Base-by-base conservation (phyloP, 2,329 filamentous ascomycete genomes). In the Stachybotrys elegans region DNA sequence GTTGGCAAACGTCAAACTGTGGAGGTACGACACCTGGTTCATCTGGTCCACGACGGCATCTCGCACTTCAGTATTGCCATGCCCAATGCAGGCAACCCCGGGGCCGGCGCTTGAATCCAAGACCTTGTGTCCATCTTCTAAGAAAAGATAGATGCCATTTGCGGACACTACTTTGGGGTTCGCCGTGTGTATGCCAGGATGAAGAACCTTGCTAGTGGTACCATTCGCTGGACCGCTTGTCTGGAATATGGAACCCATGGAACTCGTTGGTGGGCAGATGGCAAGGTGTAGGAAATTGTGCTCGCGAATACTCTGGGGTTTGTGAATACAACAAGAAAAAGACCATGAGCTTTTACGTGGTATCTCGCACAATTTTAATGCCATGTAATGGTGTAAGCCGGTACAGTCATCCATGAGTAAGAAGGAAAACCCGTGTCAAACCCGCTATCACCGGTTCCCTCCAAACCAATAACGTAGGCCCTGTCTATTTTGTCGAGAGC, bases 21-120 rank as follows among this genome's bases (percentile, higher is more conserved):
- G 59, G 1, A 57, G 53, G 22, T 64, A 87, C 1, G 72, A 67
- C 1, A 84, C 66, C 37, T 77, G 57, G 39, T 75, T 68, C 50
- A 85, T 68, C 52, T 89, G 84, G 13, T 70, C 54, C 4, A 68
- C 61, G 34, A 88, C 73, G 1, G 83, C 84, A 3, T 75, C 66
- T 11, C 70, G 68, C 12, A 91, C 78, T 39, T 81, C 70, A 35
- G 70, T 56, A 41, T 84, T 74, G 23, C 78, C 80, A 53, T 88
- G 82, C 6, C 87, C 88, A 9, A 92, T 67, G 56, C 17, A 42
- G 22, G 58, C 43, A 3, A 60, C 58, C 20, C 83, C 85, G 4
- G 87, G 84, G 17, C 88, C 88, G 22, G 83, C 78, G 17, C 83
- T 86, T 2, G 80, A 83, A 59, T 93, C 88, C 12, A 90, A 74